Evolutionary conservation across 2,329 filamentous ascomycete species (phyloP).

Genomic region (Stromatinia cepivora): DNA sequence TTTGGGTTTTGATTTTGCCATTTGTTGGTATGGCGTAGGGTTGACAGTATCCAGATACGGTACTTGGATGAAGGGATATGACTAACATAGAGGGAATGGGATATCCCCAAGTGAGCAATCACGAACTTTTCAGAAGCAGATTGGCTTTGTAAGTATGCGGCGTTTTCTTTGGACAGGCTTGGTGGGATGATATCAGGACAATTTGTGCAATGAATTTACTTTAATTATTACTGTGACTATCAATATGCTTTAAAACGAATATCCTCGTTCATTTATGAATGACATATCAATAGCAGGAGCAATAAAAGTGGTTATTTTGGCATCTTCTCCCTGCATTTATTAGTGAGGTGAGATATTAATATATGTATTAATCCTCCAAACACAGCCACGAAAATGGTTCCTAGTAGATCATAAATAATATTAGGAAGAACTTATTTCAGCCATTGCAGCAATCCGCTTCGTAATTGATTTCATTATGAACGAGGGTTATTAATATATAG

Average conservation of each 20-base stretch:
- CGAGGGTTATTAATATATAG: too few relatives aligned
- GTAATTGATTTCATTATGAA: too few relatives aligned
- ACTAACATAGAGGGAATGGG: not conserved
- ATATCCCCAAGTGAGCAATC: not conserved
- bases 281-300: too few relatives aligned
- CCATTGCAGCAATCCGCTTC: too few relatives aligned
- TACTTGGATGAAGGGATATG: not conserved
- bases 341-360: too few relatives aligned
- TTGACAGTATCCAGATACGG: not conserved
- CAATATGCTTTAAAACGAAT: not conserved
- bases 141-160: not conserved
- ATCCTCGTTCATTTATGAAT: not conserved
- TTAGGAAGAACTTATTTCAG: too few relatives aligned
- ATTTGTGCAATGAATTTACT: not conserved
- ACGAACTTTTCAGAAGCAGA: not conserved
- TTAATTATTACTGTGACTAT: not conserved
- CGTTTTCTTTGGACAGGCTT: not conserved
- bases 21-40: not conserved
- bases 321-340: too few relatives aligned
- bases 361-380: too few relatives aligned
- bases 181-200: conserved; percentile 9
- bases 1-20: not conserved
- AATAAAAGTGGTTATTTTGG: too few relatives aligned
- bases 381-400: too few relatives aligned
- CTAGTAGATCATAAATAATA: too few relatives aligned